These are phyloP conservation scores for Verticillium klebahnii DNA, from an alignment of 2,329 filamentous ascomycete genomes.

Conservation along the genomic window DNA sequence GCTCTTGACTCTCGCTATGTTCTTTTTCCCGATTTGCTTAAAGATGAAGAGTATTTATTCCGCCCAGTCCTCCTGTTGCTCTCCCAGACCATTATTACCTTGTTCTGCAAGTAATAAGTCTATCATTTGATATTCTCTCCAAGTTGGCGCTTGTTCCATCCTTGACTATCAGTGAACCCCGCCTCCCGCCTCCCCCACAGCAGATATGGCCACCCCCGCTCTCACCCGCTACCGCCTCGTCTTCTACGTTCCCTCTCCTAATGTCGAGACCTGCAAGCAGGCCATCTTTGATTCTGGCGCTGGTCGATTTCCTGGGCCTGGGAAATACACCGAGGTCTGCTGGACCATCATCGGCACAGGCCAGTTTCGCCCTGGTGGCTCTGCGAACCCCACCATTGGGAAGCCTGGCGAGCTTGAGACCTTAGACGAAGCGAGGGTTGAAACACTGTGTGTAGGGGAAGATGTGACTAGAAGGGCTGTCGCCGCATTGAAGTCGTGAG, in stretches of 20 bases:
- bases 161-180: too few species aligned
- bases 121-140: too few species aligned
- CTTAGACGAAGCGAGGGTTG: conserved; percentile 56
- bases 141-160: too few species aligned
- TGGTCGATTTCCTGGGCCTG: conserved; percentile 43
- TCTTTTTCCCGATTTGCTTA: not conserved
- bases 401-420: conserved; percentile 51
- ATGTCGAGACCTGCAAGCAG: conserved; percentile 44
- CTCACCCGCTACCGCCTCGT: conserved; percentile 26
- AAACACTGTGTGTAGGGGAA: conserved; percentile 57
- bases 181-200: too few species aligned
- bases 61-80: not conserved
- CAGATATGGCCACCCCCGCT: not conserved
- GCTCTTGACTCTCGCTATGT: not conserved
- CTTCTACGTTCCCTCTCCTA: conserved; percentile 43
- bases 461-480: conserved; percentile 54
- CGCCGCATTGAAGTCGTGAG: conserved; percentile 54
- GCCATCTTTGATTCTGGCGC: conserved; percentile 57
- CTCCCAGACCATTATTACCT: too few species aligned
- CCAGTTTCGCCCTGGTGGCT: conserved; percentile 60
- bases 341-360: conserved; percentile 51
- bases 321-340: conserved; percentile 52
- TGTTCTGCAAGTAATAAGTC: too few species aligned
- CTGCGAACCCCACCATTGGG: conserved; percentile 61
- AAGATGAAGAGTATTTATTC: not conserved